phyloP scores from a whole-genome alignment of 2,329 filamentous ascomycete genomes.

The Colletotrichum sp. region DNA sequence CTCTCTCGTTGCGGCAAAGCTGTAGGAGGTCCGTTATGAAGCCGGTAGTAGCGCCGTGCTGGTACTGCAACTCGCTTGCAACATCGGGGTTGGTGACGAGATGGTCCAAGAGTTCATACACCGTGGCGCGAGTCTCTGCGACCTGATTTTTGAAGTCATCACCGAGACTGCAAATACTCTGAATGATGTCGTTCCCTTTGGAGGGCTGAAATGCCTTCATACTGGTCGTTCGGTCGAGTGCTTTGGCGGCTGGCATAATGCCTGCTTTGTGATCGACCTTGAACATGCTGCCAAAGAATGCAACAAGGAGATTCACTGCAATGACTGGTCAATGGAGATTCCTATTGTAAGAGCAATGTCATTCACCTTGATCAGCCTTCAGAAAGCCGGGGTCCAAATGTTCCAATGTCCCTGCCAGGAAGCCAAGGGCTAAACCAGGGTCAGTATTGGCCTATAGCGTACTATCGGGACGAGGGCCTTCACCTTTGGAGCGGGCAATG shows the following conservation, averaged over 20 bases:
- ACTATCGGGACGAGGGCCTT: background rate
- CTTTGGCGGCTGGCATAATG: slow-evolving; percentile 57
- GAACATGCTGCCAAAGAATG: slow-evolving; percentile 64
- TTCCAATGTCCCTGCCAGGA: slow-evolving; percentile 58
- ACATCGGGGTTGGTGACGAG: slow-evolving; percentile 50
- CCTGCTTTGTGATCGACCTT: slow-evolving; percentile 65
- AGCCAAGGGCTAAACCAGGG: slow-evolving; percentile 53
- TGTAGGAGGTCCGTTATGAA: slow-evolving; percentile 56
- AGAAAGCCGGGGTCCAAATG: slow-evolving; percentile 50
- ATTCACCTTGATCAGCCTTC: slow-evolving; percentile 54
- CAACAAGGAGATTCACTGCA: slow-evolving; percentile 50
- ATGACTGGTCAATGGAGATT: slow-evolving; percentile 37
- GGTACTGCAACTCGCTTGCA: slow-evolving; percentile 47
- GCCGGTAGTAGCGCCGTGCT: slow-evolving; percentile 44
- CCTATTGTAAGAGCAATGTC: slow-evolving; percentile 24
- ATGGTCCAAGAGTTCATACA: slow-evolving; percentile 53
- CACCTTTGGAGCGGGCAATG: slow-evolving; percentile 58
- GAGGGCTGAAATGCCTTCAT: slow-evolving; percentile 58
- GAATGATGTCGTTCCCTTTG: slow-evolving; percentile 53
- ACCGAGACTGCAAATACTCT: slow-evolving; percentile 53
- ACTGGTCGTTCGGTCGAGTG: slow-evolving; percentile 50
- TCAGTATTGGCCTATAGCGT: background rate
- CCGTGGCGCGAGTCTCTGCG: slow-evolving; percentile 53
- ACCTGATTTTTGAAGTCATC: slow-evolving; percentile 63
- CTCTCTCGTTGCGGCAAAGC: slow-evolving; percentile 59